Evolutionary conservation across 2,329 filamentous ascomycete species (phyloP).

Genomic region (Alternaria postmessia): DNA sequence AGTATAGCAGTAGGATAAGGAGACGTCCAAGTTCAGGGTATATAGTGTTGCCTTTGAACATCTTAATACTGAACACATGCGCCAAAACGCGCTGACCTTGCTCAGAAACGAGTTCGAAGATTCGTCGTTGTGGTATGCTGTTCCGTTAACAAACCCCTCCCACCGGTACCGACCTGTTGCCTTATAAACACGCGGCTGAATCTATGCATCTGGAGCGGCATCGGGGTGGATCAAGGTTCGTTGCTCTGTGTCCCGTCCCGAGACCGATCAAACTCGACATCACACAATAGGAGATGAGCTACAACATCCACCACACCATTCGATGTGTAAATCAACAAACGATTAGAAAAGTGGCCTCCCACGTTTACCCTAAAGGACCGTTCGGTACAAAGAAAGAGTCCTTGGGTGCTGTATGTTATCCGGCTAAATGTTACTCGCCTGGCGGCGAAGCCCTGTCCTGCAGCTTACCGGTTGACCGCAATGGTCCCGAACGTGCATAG

Average conservation of each 20-base stretch:
- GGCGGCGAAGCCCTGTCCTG: constrained; percentile 9
- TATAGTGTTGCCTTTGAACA: background rate
- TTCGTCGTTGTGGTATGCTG: constrained; percentile 3
- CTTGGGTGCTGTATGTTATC: constrained; percentile 28
- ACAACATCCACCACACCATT: background rate
- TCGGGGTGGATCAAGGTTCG: background rate
- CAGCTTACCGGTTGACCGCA: constrained; percentile 22
- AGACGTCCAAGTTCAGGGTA: no score
- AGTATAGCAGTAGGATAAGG: background rate
- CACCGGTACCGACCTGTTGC: constrained; percentile 6
- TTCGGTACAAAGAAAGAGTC: background rate
- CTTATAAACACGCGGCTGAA: background rate
- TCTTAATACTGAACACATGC: background rate
- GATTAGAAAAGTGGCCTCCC: background rate
- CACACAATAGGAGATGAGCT: background rate
- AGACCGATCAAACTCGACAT: background rate
- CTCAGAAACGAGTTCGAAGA: background rate
- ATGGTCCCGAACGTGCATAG: background rate
- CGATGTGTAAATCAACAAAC: background rate
- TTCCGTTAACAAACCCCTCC: background rate
- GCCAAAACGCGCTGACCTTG: background rate
- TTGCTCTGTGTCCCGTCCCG: background rate
- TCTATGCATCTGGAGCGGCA: background rate
- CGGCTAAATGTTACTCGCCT: constrained; percentile 37
- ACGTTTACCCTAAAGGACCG: background rate